Conservation (phyloP, 306 rosid species). For the Vigna trinervia region DNA sequence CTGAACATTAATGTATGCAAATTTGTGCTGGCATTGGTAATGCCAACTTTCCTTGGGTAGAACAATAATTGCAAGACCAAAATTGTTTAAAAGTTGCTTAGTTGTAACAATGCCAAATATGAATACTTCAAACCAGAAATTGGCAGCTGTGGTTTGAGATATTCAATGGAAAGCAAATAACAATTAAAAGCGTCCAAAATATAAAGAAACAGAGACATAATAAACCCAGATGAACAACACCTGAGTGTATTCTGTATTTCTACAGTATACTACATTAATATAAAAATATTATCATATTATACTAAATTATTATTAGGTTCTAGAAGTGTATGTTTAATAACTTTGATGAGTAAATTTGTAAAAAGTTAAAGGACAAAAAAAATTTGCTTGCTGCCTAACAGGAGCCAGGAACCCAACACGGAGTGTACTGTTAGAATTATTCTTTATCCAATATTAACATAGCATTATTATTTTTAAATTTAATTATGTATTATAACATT, state of each 20-base stretch:
- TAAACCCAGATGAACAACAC: not conserved
- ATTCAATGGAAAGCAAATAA: not conserved
- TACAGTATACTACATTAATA: too few relatives aligned
- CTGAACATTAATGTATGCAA: constrained; percentile 42
- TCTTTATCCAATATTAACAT: too few relatives aligned
- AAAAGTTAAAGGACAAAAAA: not conserved
- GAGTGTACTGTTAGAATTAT: too few relatives aligned
- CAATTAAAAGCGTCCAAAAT: not conserved
- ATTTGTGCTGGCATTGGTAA: constrained; percentile 36
- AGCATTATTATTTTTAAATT: too few relatives aligned
- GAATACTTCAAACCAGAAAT: constrained; percentile 4
- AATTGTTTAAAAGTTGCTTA: constrained; percentile 6
- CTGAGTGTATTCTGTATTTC: too few relatives aligned
- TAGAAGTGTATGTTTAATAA: not conserved
- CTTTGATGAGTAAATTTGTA: not conserved
- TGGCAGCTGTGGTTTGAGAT: not conserved
- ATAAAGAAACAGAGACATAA: not conserved
- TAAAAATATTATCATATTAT: not conserved
- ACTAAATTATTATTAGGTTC: not conserved
- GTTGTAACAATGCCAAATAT: constrained; percentile 27
- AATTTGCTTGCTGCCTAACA: not conserved
- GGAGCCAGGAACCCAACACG: not conserved
- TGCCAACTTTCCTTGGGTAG: constrained; percentile 1
- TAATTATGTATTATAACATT: too few relatives aligned
- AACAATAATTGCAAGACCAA: constrained; percentile 24